Percentiles rank a stretch among this genome's conserved stretches.
Evolutionary conservation across 257 asterid genomes (phyloP).

Genomic region (Solanum ossicruentum): DNA sequence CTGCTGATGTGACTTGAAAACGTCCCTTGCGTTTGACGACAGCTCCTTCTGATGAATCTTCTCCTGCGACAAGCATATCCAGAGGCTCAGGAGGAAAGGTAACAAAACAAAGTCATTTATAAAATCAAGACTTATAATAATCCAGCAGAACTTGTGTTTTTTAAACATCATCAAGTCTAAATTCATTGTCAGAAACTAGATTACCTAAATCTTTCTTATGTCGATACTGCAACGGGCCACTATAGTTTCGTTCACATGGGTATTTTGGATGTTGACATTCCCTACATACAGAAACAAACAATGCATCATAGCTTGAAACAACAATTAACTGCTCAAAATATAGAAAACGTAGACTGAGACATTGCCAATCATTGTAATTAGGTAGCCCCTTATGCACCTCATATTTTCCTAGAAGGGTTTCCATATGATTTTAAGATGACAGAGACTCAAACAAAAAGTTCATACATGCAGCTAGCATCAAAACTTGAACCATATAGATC

Average conservation of each 20-base stretch:
- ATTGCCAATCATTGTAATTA: neutral
- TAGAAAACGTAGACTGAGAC: neutral
- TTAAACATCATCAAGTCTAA: neutral
- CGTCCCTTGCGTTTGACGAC: slow-evolving; percentile 90
- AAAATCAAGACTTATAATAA: neutral
- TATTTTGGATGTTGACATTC: slow-evolving; percentile 50
- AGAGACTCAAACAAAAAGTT: neutral
- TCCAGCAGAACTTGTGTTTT: neutral
- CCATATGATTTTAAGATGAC: neutral
- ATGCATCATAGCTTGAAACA: neutral
- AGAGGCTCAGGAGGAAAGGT: neutral
- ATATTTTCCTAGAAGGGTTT: neutral
- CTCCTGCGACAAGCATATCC: slow-evolving; percentile 33
- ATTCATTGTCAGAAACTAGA: neutral
- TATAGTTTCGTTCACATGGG: slow-evolving; percentile 48
- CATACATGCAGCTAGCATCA: neutral
- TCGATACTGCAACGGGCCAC: slow-evolving; percentile 78
- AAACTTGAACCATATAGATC: neutral
- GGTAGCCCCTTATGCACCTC: neutral
- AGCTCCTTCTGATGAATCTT: slow-evolving; percentile 72
- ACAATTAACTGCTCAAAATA: neutral
- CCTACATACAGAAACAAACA: slow-evolving; percentile 35
- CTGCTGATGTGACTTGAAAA: slow-evolving; percentile 89
- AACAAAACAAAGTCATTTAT: neutral
- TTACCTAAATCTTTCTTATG: slow-evolving; percentile 54